Conservation (phyloP, 169 alveolate genomes). For the Perkinsus chesapeaki region DNA sequence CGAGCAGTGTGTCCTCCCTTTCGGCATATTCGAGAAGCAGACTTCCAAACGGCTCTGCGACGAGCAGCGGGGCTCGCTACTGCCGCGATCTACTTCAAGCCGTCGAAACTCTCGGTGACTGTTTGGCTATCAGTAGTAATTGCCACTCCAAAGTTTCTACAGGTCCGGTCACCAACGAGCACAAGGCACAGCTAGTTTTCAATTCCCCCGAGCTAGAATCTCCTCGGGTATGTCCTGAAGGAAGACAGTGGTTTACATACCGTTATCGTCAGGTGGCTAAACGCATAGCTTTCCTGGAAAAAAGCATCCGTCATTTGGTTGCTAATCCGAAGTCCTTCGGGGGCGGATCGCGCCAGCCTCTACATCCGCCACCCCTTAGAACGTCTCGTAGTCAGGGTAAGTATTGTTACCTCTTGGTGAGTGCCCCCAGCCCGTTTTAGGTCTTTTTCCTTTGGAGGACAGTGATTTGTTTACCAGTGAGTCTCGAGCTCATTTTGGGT, state of each 20-base stretch:
- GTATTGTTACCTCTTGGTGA: not conserved
- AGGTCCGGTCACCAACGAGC: not conserved
- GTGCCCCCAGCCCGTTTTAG: not conserved
- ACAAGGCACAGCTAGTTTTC: not conserved
- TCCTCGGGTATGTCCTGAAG: not conserved
- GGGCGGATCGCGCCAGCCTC: not conserved
- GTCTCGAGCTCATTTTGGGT: not conserved
- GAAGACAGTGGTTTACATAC: not conserved
- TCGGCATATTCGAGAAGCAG: not conserved
- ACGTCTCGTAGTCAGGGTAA: not conserved
- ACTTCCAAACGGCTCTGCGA: not conserved
- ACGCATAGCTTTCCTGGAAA: not conserved
- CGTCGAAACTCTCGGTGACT: not conserved
- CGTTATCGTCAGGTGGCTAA: not conserved
- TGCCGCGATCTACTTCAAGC: not conserved
- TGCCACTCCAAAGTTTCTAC: not conserved
- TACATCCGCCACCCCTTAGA: not conserved
- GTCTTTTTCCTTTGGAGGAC: not conserved
- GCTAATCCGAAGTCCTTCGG: not conserved
- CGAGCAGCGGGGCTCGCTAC: not conserved
- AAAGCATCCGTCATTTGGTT: not conserved
- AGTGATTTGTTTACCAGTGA: not conserved
- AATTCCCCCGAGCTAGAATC: not conserved
- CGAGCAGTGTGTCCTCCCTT: not conserved
- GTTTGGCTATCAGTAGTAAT: not conserved